A percentile compares a stretch with the other conserved stretches of the same genome.
phyloP scores from a whole-genome alignment of 2,329 filamentous ascomycete species.

The Tympanopsis confertula region DNA sequence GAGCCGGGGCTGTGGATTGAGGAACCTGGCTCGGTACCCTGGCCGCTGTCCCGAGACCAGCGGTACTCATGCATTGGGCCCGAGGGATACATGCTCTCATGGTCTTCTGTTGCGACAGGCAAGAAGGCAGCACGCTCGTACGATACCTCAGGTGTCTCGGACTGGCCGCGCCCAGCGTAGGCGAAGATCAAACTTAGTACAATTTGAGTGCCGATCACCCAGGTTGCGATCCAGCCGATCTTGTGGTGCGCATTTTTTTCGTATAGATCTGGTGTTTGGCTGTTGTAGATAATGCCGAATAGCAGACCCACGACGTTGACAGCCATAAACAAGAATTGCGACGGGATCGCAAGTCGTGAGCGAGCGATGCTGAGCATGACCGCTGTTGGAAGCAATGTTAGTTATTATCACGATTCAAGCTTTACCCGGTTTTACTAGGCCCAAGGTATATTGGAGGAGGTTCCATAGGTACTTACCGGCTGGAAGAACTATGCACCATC shows the following conservation, averaged over 20 bases:
- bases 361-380: constrained; percentile 77
- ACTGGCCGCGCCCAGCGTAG: constrained; percentile 35
- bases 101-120: constrained; percentile 43
- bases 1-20: constrained; percentile 56
- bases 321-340: constrained; percentile 57
- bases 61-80: constrained; percentile 31
- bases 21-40: constrained; percentile 61
- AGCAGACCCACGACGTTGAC: constrained; percentile 54
- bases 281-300: constrained; percentile 62
- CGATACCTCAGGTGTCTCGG: constrained; percentile 6
- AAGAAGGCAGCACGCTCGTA: constrained; percentile 48
- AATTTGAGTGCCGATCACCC: constrained; percentile 59
- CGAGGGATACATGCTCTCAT: constrained; percentile 34
- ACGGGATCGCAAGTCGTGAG: constrained; percentile 60
- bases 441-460: too few relatives aligned
- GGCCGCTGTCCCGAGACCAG: constrained; percentile 60
- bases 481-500: constrained; percentile 61
- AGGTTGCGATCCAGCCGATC: constrained; percentile 74
- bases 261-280: constrained; percentile 74
- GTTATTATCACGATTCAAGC: constrained; percentile 3
- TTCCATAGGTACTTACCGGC: constrained; percentile 36
- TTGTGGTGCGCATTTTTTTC: constrained; percentile 80
- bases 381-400: constrained; percentile 31
- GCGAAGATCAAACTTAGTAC: constrained; percentile 54
- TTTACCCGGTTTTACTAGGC: too few relatives aligned